Percentiles rank a stretch among this genome's conserved stretches.
Evolutionary conservation across 2,329 filamentous ascomycete genomes (phyloP).

Genomic region (Trichoderma arundinaceum): DNA sequence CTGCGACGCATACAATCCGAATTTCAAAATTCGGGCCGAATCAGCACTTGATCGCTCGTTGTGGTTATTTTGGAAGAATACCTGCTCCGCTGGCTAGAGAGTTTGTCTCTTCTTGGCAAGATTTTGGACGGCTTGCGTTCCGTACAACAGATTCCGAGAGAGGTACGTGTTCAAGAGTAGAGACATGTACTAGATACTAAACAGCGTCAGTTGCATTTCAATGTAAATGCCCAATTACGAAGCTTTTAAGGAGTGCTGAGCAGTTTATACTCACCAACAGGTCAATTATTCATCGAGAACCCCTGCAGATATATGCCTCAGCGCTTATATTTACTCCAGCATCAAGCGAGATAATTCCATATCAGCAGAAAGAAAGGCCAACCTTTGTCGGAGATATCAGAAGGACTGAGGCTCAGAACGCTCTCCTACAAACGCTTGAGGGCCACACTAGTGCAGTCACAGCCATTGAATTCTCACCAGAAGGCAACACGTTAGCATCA

Average conservation of each 20-base stretch:
- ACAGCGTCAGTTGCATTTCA: background rate
- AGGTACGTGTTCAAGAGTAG: conserved; percentile 11
- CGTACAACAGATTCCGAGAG: conserved; percentile 15
- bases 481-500: background rate
- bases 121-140: conserved; percentile 29
- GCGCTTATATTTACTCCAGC: conserved; percentile 43
- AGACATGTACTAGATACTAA: background rate
- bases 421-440: conserved; percentile 34
- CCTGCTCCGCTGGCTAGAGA: conserved; percentile 35
- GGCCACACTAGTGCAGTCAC: conserved; percentile 29
- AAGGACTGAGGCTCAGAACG: background rate
- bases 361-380: conserved; percentile 34
- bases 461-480: background rate
- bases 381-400: conserved; percentile 32
- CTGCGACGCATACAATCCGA: conserved; percentile 27
- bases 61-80: conserved; percentile 32
- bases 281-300: conserved; percentile 38
- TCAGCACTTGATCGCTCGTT: conserved; percentile 36
- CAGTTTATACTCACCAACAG: conserved; percentile 39
- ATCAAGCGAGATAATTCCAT: conserved; percentile 34
- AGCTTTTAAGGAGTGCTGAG: conserved; percentile 40
- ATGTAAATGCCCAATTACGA: conserved; percentile 30
- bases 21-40: background rate
- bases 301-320: conserved; percentile 45
- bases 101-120: conserved; percentile 32